A percentile compares a stretch with the other conserved stretches of the same genome.
Conservation (phyloP, 1,284 basidiomycete species). For the Naganishia cerealis region DNA sequence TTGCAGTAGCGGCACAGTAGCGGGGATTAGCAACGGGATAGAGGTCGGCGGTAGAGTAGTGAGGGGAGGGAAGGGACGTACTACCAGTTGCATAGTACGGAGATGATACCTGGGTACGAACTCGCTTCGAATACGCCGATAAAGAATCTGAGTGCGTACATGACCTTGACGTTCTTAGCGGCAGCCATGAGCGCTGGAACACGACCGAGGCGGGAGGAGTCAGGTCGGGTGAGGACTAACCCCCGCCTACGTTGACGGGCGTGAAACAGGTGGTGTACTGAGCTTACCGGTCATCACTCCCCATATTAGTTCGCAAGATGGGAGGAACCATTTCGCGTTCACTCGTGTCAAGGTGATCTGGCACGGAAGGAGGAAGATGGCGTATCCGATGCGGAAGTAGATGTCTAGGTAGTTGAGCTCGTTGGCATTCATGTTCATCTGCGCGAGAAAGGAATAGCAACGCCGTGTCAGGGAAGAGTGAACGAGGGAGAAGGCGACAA, state of each 20-base stretch:
- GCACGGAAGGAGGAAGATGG: conserved; percentile 37
- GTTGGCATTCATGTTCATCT: conserved; percentile 55
- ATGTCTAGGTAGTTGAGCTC: conserved; percentile 61
- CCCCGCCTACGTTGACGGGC: conserved; percentile 23
- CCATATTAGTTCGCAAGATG: conserved; percentile 36
- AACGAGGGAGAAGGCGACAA: conserved; percentile 61
- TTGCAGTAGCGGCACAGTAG: background rate
- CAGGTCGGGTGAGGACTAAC: conserved; percentile 25
- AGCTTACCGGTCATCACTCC: conserved; percentile 34
- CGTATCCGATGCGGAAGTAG: conserved; percentile 44
- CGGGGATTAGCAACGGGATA: background rate
- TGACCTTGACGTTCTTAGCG: conserved; percentile 32
- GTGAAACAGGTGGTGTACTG: no score
- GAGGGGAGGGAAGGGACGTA: conserved; percentile 17
- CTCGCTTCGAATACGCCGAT: conserved; percentile 45
- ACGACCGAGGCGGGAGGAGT: background rate
- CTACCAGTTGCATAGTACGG: conserved; percentile 40
- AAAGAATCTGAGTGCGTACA: conserved; percentile 46
- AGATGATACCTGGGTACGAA: conserved; percentile 39
- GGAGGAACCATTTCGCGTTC: conserved; percentile 35
- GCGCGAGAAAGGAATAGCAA: background rate
- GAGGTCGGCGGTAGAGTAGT: background rate
- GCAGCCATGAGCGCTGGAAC: conserved; percentile 37
- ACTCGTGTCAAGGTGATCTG: conserved; percentile 38
- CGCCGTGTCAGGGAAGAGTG: background rate